Percentiles rank a stretch among this genome's conserved stretches.
Evolutionary conservation across 164 flowering plant genomes (phyloP).

Genomic region (Magnolia officinalis): DNA sequence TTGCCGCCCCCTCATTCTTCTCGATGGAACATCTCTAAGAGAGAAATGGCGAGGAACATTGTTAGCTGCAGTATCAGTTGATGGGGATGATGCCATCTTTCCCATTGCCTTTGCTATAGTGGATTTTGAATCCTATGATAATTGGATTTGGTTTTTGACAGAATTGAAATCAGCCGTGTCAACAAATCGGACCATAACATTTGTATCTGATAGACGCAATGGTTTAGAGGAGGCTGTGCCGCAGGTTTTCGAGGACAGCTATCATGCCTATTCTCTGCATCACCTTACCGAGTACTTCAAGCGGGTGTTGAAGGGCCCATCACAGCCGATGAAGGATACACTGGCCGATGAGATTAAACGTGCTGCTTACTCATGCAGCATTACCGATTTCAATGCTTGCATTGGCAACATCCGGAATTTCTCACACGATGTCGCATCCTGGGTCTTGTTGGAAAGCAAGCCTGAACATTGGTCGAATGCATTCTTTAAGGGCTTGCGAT

Average conservation of each 20-base stretch:
- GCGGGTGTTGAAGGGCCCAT: conserved; percentile 54
- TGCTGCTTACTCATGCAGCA: conserved; percentile 58
- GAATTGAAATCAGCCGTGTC: conserved; percentile 50
- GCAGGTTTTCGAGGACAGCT: conserved; percentile 44
- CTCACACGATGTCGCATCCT: conserved; percentile 60
- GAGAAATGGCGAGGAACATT: conserved; percentile 63
- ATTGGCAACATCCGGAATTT: conserved; percentile 52
- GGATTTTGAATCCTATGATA: conserved; percentile 63
- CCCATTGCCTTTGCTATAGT: conserved; percentile 80
- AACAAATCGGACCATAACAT: conserved; percentile 39
- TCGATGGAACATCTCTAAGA: conserved; percentile 53
- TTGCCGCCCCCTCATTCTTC: conserved; percentile 74
- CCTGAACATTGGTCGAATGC: conserved; percentile 83
- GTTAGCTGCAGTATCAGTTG: conserved; percentile 60
- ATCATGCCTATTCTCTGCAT: conserved; percentile 57
- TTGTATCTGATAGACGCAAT: conserved; percentile 59
- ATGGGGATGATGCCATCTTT: conserved; percentile 71
- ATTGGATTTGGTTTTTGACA: conserved; percentile 71
- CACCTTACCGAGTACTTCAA: conserved; percentile 59
- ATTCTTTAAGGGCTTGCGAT: conserved; percentile 63
- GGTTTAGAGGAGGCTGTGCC: conserved; percentile 52
- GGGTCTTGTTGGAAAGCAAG: conserved; percentile 57
- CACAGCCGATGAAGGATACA: conserved; percentile 67
- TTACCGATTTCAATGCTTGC: conserved; percentile 46
- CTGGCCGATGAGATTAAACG: conserved; percentile 59